Base-by-base conservation (phyloP, 768 basidiomycete species). In the Leccinum olivaceopallidum region DNA sequence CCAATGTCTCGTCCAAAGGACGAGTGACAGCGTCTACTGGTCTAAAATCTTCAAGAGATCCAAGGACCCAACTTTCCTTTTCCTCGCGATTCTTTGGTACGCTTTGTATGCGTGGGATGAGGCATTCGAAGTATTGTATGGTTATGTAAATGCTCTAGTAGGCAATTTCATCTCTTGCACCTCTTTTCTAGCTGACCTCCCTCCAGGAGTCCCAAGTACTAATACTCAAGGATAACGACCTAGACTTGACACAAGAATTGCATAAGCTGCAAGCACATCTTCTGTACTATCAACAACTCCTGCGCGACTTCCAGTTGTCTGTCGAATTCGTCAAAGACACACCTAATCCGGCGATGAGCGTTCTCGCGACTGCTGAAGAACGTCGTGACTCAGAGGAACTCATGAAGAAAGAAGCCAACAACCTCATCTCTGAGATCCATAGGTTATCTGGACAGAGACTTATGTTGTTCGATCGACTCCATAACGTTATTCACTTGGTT, bases 101-200 rank as follows among this genome's bases (percentile, higher is more conserved):
- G 79, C 83, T 0, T 63, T 85, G 6, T 86, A 86, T 67, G 80
- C 82, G 5, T 86, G 85, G 84, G 85, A 87, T 57, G 84, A 87
- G 67, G 76, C 82, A 1, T 75, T 86, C 20, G 84, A 85, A 61
- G 69, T 73, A 7, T 60, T 87, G 37, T 83, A 83, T 65, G 61
- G 64, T 5, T 81, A 86, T 63, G 80, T 86, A 22, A 80, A 78
- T 51, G 69, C 59, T 51, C 68, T 87, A 71, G 83, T 85, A 69
- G 22, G 81, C 16, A 9, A 37, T 28, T 16, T 47, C 12, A 6
- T 56, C 18, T 28, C 1, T 5, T 13, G 1, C 4, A 12, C 2
- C 20, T 22, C 26, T 26, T 20, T 12, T 39, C 5, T 18, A 22
- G 4, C 12, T 59, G n/a, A 59, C 39, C 3, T 13, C 12, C 18